Evolutionary conservation across 202 grass and related monocot species (phyloP), one percentile per base, ranked within the genome.

Genomic region (Saccharum hybrid): DNA sequence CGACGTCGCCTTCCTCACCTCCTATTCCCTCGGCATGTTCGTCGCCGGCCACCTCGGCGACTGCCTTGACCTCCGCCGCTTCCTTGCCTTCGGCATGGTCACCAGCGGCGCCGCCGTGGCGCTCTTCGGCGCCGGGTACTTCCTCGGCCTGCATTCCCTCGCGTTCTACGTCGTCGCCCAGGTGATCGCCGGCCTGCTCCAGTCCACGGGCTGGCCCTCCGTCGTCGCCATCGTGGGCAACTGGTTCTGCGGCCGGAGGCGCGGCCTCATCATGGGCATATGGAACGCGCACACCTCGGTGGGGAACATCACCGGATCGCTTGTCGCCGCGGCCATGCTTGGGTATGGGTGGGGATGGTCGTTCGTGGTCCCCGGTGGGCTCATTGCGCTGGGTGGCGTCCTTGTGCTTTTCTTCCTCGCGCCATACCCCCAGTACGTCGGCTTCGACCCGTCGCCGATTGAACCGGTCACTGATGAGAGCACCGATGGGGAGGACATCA

Each of bases 211-310:
- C 0, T 91, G 92, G 92, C 92, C 92, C 33, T 91, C 89, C 0
- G 92, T 91, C 37, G 87, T 94, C 62, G 89, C 92, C 70, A 75
- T 91, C 66, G 81, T 94, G 19, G 89, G 92, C 56, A 94, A 94
- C 68, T 91, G 92, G 92, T 94, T 91, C 82, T 68, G 75, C 26
- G 89, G 85, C 65, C 60, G 71, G 51, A 80, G 85, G 41, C 86
- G 92, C 69, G 87, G 89, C 56, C 78, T 91, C 66, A 87, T 91
- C 75, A 89, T 94, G 92, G 92, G 92, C 13, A 22, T 94, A 12
- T 91, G 89, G 92, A 94, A 94, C 28, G 89, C 92, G 45, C 89
- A 91, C 81, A 91, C 89, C 70, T 94, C 89, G 0, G 66, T 94
- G 0, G 92, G 92, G 4, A 94, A 91, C 87, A 91, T 94, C 51